Evolutionary conservation across 148 eudicot species (phyloP).

Genomic region (Salicornia ramosissima): DNA sequence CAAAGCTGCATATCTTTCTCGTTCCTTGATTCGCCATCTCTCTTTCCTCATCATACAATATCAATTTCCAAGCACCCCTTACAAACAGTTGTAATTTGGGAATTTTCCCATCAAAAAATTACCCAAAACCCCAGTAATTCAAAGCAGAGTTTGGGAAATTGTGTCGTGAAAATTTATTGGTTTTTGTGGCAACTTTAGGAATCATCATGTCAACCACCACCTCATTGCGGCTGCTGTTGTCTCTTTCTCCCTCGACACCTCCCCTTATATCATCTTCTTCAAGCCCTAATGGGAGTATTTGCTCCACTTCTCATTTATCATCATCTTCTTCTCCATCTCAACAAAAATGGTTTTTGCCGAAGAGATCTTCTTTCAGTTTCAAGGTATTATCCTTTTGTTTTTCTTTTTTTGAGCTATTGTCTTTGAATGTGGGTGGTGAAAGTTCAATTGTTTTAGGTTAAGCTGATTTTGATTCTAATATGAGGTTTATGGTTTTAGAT

Average conservation of each 20-base stretch:
- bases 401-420: neutral
- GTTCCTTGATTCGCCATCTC: conserved; percentile 14
- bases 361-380: conserved; percentile 22
- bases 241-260: conserved; percentile 19
- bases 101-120: conserved; percentile 5
- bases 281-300: conserved; percentile 8
- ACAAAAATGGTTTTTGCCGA: conserved; percentile 26
- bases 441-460: neutral
- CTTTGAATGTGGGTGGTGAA: neutral
- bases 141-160: neutral
- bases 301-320: conserved; percentile 23
- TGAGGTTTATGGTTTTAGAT: neutral
- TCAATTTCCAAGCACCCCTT: too few relatives aligned
- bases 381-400: conserved; percentile 25
- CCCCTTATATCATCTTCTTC: conserved; percentile 26
- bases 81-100: neutral
- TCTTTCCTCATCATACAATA: conserved; percentile 13
- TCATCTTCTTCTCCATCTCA: conserved; percentile 15
- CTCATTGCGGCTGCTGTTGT: conserved; percentile 34
- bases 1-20: conserved; percentile 3
- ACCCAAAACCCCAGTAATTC: conserved; percentile 9
- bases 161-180: too few relatives aligned
- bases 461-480: neutral
- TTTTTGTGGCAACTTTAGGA: too few relatives aligned
- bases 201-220: conserved; percentile 31